Conservation (phyloP, 306 rosid genomes). For the Amphicarpaea edgeworthii region DNA sequence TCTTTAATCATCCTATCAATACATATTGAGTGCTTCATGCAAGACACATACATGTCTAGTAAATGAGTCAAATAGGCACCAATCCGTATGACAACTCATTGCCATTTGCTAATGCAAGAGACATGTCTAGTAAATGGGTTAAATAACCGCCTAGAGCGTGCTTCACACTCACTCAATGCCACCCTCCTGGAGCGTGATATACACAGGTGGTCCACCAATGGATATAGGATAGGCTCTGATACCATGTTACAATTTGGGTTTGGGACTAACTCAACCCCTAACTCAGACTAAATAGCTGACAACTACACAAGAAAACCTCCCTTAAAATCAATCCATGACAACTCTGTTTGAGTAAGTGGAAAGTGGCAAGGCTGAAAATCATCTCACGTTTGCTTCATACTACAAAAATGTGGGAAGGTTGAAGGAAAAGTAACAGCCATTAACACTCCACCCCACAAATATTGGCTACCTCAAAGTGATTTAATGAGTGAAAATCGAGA, state of each 20-base stretch:
- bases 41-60: constrained; percentile 17
- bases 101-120: constrained; percentile 18
- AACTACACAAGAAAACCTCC: constrained; percentile 3
- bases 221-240: no score
- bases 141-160: no score
- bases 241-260: no score
- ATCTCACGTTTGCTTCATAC: constrained; percentile 9
- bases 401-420: constrained; percentile 3
- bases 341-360: constrained; percentile 15
- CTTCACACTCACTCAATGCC: no score
- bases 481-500: constrained; percentile 13
- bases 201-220: no score
- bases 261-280: no score
- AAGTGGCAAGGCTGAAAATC: background rate
- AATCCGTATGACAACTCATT: constrained; percentile 12
- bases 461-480: background rate
- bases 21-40: constrained; percentile 1
- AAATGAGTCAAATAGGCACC: constrained; percentile 12
- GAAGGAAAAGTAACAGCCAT: background rate
- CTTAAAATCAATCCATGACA: constrained; percentile 15
- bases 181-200: no score
- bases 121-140: no score
- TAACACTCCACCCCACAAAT: constrained; percentile 9
- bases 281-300: background rate
- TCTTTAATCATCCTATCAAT: constrained; percentile 21